These are phyloP conservation scores for Epichloe festucae DNA, from an alignment of 2,329 filamentous ascomycete genomes.

Conservation along the genomic window DNA sequence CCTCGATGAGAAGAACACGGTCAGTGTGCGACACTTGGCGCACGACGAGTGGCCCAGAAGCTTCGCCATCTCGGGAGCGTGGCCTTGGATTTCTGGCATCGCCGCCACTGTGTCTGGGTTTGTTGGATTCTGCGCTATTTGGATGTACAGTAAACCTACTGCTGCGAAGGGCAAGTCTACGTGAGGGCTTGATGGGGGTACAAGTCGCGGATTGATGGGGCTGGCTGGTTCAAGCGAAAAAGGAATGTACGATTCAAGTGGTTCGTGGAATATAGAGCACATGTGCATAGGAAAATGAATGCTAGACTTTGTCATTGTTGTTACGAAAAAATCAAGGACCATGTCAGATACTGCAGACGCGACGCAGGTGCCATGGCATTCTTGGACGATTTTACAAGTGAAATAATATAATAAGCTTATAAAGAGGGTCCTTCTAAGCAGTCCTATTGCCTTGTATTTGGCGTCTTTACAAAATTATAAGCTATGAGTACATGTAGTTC, in stretches of 20 bases:
- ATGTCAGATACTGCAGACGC: too few species aligned
- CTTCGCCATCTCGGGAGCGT: constrained; percentile 79
- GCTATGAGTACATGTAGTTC: too few species aligned
- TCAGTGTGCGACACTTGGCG: constrained; percentile 90
- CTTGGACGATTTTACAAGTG: neutral
- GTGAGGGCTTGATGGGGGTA: constrained; percentile 12
- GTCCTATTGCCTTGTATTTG: too few species aligned
- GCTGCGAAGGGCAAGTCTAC: constrained; percentile 14
- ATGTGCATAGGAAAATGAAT: neutral
- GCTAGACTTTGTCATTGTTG: neutral
- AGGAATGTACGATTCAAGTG: constrained; percentile 1
- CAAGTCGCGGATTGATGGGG: neutral
- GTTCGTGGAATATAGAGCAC: neutral
- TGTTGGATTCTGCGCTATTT: constrained; percentile 71
- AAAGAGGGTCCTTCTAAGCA: too few species aligned
- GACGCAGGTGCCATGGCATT: too few species aligned
- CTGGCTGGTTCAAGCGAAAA: neutral
- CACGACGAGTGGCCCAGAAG: constrained; percentile 94
- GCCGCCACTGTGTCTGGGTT: constrained; percentile 74
- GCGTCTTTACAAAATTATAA: too few species aligned
- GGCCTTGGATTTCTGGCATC: constrained; percentile 89
- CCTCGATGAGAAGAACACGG: constrained; percentile 86
- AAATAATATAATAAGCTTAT: too few species aligned
- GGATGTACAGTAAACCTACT: constrained; percentile 58
- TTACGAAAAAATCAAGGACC: too few species aligned